A percentile compares a stretch with the other conserved stretches of the same genome.
phyloP scores from a whole-genome alignment of 805 yeast species.

The Starmera dryadoides region DNA sequence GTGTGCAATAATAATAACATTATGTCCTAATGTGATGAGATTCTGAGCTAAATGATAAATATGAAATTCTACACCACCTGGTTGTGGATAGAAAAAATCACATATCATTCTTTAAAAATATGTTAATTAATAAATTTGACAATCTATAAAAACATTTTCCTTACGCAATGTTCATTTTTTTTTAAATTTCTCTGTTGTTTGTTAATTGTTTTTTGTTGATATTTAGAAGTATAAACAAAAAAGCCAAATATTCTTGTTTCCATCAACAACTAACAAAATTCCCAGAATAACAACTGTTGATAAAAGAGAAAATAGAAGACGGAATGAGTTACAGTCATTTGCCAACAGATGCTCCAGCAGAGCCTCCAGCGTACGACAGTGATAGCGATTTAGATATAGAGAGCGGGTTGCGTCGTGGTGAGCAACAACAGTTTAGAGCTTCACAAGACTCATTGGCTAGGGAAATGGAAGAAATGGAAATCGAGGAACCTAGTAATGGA shows the following conservation, averaged over 20 bases:
- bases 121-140: background rate
- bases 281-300: too few relatives aligned
- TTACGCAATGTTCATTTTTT: constrained; percentile 20
- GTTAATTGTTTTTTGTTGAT: background rate
- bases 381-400: background rate
- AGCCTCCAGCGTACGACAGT: constrained; percentile 23
- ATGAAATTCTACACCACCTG: constrained; percentile 97
- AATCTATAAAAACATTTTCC: background rate
- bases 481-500: constrained; percentile 25
- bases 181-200: background rate
- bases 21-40: constrained; percentile 73
- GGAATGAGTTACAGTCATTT: constrained; percentile 3
- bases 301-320: constrained; percentile 3
- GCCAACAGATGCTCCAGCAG: too few relatives aligned
- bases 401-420: background rate
- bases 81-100: constrained; percentile 96
- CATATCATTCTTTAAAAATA: constrained; percentile 70
- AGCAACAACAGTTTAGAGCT: background rate
- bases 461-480: constrained; percentile 29
- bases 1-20: constrained; percentile 84
- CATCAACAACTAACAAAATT: too few relatives aligned
- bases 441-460: constrained; percentile 4
- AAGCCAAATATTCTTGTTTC: too few relatives aligned
- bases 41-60: constrained; percentile 86
- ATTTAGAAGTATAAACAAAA: too few relatives aligned